Base-by-base conservation (phyloP, 2,329 filamentous ascomycete genomes). In the Hirsutella thompsonii region DNA sequence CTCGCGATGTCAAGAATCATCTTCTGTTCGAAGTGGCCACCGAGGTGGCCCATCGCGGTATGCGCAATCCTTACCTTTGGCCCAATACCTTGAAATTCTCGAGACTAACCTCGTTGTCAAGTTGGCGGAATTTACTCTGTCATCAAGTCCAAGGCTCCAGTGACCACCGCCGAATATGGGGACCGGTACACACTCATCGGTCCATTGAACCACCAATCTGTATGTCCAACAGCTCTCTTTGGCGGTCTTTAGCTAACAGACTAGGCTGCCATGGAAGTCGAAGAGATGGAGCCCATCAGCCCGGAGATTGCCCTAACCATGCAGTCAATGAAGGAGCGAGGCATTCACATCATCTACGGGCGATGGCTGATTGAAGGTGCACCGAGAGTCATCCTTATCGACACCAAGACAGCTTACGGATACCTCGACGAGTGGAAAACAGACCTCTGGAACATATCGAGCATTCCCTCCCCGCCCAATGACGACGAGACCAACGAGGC, bases 91-190 rank as follows among this genome's bases (percentile, higher is more conserved):
- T n/a, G 48, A 40, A 46, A 39, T n/a, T 33, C 35, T 45, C 18
- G 34, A 38, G 32, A 43, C 36, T 21, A n/a, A 19, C 29, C 16
- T 20, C 16, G 23, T 16, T 16, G 6, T 18, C 37, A 43, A 93
- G 92, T 98, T 46, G 92, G 92, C 57, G 92, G 92, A 55, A 98
- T 98, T 67, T 98, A 98, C 72, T 96, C 90, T 14, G 92, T 98
- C 50, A 81, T 98, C 66, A 98, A 98, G 66, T 98, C 92, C 46
- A 98, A 98, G 66, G 90, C 92, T 30, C 90, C 92, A 39, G 92
- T 96, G 46, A 96, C 92, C 35, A 95, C 90, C 1, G 88, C 88
- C 46, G 92, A 98, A 64, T 98, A 96, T 92, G 92, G 92, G 63
- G 88, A 94, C 45, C 79, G 87, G 50, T 98, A 98, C 65, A 94